These are phyloP conservation scores for Acer saccharum DNA, from an alignment of 345 rosid species.

Conservation along the genomic window DNA sequence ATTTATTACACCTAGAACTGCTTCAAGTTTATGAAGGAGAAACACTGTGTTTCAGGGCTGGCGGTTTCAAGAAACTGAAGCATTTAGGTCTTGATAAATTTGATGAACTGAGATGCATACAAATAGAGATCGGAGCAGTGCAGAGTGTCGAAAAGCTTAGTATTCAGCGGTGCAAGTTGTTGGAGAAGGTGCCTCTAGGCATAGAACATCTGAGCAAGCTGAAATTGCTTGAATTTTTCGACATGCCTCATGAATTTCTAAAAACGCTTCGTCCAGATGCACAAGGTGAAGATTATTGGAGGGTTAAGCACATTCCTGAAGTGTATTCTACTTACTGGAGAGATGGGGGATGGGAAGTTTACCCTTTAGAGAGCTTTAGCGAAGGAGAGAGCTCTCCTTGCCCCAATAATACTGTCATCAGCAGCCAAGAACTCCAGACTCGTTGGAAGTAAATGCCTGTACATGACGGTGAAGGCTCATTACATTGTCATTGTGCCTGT, in stretches of 20 bases:
- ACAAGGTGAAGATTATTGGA: conserved; percentile 30
- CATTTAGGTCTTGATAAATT: conserved; percentile 29
- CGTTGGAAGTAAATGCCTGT: conserved; percentile 23
- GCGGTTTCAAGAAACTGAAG: conserved; percentile 37
- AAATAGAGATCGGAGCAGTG: conserved; percentile 30
- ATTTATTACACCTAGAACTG: conserved; percentile 35
- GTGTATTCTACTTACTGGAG: conserved; percentile 28
- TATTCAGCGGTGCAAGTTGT: conserved; percentile 25
- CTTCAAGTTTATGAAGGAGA: conserved; percentile 33
- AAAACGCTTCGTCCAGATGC: conserved; percentile 21
- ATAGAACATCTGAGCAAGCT: conserved; percentile 29
- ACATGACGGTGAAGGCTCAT: background rate
- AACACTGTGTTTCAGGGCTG: conserved; percentile 15
- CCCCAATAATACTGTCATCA: conserved; percentile 13
- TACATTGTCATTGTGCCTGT: background rate
- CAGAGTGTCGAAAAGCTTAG: conserved; percentile 28
- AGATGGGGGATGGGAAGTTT: conserved; percentile 29
- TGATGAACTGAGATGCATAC: conserved; percentile 24
- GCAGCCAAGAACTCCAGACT: conserved; percentile 24
- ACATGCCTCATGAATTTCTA: conserved; percentile 29
- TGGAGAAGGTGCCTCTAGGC: conserved; percentile 37
- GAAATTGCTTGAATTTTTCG: conserved; percentile 30
- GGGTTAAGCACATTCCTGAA: conserved; percentile 32
- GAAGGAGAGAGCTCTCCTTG: conserved; percentile 16
- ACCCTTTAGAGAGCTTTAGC: conserved; percentile 12